Base-by-base conservation (phyloP, 257 asterid genomes). In the Penstemon barbatus region DNA sequence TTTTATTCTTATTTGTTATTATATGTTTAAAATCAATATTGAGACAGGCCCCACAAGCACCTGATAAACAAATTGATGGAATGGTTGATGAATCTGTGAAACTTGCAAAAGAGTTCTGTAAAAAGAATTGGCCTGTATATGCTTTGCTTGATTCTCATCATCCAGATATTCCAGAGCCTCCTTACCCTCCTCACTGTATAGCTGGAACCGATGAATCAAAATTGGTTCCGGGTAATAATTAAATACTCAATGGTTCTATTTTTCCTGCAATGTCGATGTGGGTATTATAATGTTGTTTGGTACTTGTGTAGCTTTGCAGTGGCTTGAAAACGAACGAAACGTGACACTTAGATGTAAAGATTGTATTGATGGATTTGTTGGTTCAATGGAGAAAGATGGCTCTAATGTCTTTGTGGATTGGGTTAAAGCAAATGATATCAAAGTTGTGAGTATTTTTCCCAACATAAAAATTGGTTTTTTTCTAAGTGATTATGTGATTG, bases 111-210 rank as follows among this genome's bases (percentile, higher is more conserved):
- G 65, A 77, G 46, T 90, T 93, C 74, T 83, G 96, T 55, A 75
- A 79, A 18, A 87, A 70, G 73, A 81, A 85, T 37, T 93, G 97
- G 97, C 99, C 99, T 38, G 60, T 93, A 9, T 90, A 71, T 74
- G 95, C 90, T 71, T 51, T 93, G 11, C 79, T 83, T 65, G 96
- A 93, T 57, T 55, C 90, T 65, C 99, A 93, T 74, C 87, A 85
- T 79, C 96, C 96, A 1, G 89, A 93, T 78, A 53, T 93, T 62
- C 97, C 96, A 1, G 97, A 93, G 80, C 92, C 82, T 40, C 99
- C 97, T 13, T 75, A 87, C 82, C 99, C 99, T 72, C 96, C 96
- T 75, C 97, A 93, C 81, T 93, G 99, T 63, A 80, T 90, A 44
- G 62, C 69, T 18, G 99, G 97, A 70, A 80, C 92, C 4, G 87